phyloP scores from a whole-genome alignment of 495 filamentous ascomycete genomes.

The Hypoxylon subgilvum region DNA sequence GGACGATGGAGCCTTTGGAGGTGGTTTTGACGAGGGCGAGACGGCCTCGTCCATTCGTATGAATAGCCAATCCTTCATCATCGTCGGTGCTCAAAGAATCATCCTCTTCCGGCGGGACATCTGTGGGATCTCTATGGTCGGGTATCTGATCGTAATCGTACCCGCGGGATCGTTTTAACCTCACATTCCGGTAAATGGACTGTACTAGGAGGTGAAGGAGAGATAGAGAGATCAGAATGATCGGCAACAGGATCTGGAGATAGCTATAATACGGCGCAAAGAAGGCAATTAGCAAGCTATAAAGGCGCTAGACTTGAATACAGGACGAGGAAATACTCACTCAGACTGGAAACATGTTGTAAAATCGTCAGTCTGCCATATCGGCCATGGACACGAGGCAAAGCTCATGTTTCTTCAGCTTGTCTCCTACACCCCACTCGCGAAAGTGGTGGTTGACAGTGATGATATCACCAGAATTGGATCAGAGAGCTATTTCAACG shows the following conservation, averaged over 20 bases:
- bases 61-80: slow-evolving; percentile 63
- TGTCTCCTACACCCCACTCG: slow-evolving; percentile 31
- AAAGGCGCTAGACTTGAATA: slow-evolving; percentile 5
- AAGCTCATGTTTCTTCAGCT: slow-evolving; percentile 56
- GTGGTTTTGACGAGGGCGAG: slow-evolving; percentile 67
- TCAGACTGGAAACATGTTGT: slow-evolving; percentile 85
- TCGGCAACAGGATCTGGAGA: slow-evolving; percentile 81
- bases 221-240: slow-evolving; percentile 72
- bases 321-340: slow-evolving; percentile 57
- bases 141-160: slow-evolving; percentile 64
- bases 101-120: slow-evolving; percentile 53
- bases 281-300: slow-evolving; percentile 27
- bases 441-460: slow-evolving; percentile 22
- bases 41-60: slow-evolving; percentile 49
- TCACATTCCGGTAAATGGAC: slow-evolving; percentile 53
- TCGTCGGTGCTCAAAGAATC: slow-evolving; percentile 64
- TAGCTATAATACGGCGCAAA: slow-evolving; percentile 61
- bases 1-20: slow-evolving; percentile 68
- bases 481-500: neutral
- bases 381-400: slow-evolving; percentile 75
- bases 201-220: slow-evolving; percentile 67
- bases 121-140: slow-evolving; percentile 54
- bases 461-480: slow-evolving; percentile 34
- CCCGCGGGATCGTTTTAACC: slow-evolving; percentile 50
- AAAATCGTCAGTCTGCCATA: slow-evolving; percentile 91